A percentile compares a stretch with the other conserved stretches of the same genome.
These are phyloP conservation scores for Eucalyptus viminalis DNA, from an alignment of 345 rosid species.

Conservation along the genomic window DNA sequence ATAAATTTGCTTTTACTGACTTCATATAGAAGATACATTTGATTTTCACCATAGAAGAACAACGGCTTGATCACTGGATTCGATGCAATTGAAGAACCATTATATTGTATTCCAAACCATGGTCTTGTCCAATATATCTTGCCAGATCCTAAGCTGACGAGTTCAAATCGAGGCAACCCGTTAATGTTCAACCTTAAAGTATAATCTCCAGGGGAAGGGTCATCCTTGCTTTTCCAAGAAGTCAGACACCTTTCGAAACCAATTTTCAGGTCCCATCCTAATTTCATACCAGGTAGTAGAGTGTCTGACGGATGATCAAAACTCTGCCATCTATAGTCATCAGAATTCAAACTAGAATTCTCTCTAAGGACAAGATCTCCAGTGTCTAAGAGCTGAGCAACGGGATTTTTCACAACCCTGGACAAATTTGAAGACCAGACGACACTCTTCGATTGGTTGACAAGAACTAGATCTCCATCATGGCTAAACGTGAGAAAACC, in stretches of 20 bases:
- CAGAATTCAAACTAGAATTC: neutral
- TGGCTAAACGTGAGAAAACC: conserved; percentile 3
- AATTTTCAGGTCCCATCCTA: conserved; percentile 8
- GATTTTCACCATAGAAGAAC: neutral
- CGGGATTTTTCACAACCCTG: too few species aligned
- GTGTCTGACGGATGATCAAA: conserved; percentile 34
- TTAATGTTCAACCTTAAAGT: neutral
- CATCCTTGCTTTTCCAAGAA: conserved; percentile 18
- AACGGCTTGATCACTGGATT: neutral
- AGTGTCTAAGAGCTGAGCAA: too few species aligned
- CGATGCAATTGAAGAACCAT: neutral
- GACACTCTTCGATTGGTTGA: too few species aligned
- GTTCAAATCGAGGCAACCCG: neutral
- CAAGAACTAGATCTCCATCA: too few species aligned
- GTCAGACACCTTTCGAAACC: neutral
- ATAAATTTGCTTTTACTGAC: neutral
- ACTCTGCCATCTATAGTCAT: conserved; percentile 21
- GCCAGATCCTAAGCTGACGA: neutral
- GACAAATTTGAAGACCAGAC: too few species aligned
- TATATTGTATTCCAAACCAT: too few species aligned
- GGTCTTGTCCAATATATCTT: neutral
- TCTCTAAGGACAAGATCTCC: neutral
- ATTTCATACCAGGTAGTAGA: conserved; percentile 24
- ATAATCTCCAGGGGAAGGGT: conserved; percentile 6
- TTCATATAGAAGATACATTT: neutral